Base-by-base conservation (phyloP, 2,329 filamentous ascomycete genomes). In the Fusarium sp. region DNA sequence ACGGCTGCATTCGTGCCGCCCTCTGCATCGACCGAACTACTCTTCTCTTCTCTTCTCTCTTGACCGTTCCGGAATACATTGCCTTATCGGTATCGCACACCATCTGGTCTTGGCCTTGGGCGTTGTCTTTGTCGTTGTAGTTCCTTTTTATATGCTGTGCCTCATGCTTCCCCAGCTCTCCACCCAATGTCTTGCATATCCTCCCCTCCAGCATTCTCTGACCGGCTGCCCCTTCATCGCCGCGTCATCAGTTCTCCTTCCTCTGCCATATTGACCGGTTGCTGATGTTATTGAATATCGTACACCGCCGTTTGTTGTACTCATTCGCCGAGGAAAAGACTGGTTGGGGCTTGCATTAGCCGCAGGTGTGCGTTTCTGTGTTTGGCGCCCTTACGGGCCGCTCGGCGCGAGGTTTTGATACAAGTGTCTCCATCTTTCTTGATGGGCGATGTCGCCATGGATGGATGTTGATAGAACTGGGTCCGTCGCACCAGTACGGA, bases 271-370 rank as follows among this genome's bases (percentile, higher is more conserved):
- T 64, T 69, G 65, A 75, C 71, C 63, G 71, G 63, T 60, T 50
- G 30, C 48, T 56, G 63, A 72, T 74, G 57, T 56, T 59, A 15
- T 53, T 51, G 36, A 57, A 22, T 9, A 41, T 28, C 60, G 68
- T 78, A 75, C 75, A 78, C 76, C 76, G 76, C 76, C 62, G 72
- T 78, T 78, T 78, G 70, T 70, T 57, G 44, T 44, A 57, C 72
- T 63, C 42, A 48, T 64, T 47, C 44, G 30, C 41, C 32, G n/a
- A 63, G 45, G 69, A 32, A 41, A 63, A n/a, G 54, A 54, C 54
- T 71, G 69, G 44, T 42, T 48, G 45, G 45, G 68, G 66, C 75
- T 74, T 78, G 74, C 76, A 77, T 75, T 78, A 78, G 72, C 55
- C 54, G 70, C 54, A 63, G 44, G 58, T 56, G 69, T 53, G 57